Evolutionary conservation across 176 grass and related monocot genomes (phyloP), one percentile per base, ranked within the genome.

Genomic region (Olyra latifolia): DNA sequence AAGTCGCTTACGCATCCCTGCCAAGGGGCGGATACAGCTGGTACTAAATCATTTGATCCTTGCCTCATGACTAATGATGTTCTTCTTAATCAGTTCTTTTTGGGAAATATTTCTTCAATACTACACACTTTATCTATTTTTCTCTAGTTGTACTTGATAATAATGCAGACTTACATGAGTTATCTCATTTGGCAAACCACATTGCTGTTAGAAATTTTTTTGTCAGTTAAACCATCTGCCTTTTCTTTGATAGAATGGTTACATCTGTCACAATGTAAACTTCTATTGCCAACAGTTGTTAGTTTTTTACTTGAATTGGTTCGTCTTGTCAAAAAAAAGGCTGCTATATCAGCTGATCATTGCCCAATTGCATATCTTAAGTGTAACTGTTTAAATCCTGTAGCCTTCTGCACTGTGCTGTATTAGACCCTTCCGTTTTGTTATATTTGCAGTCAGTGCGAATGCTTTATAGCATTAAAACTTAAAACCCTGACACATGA

Each of bases 11-110:
- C 90, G 93, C 57, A 91, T 99, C 78, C 97, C 97, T 72, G 76
- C 84, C 50, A 99, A 93, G 83, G 97, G 97, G 13, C 79, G 88
- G 61, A 87, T 99, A 79, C 97, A 99, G 55, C 89, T 99, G 97
- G 97, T 99, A 94, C 69, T 82, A 15, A 63, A 56, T 80, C 88
- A 60, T 47, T 83, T 72, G 9, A 76, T 62, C 67, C 66, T 63
- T 49, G 38, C 19, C 25, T 58, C 25, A 32, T 20, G 16, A 46
- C 55, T n/a, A 73, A 82, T 44, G 50, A 71, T 88, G 15, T 10
- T 58, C 49, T 76, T 7, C 49, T 81, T 7, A 7, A 29, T 7
- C 32, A 19, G 13, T 71, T 65, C 8, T 46, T 29, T 27, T 78
- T 42, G 11, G 23, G 67, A 54, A 85, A 64, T 88, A 32, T 2